Percentiles rank a stretch among this genome's conserved stretches.
Evolutionary conservation across 495 filamentous ascomycete genomes (phyloP).

Genomic region (Massariosphaeria phaeospora): DNA sequence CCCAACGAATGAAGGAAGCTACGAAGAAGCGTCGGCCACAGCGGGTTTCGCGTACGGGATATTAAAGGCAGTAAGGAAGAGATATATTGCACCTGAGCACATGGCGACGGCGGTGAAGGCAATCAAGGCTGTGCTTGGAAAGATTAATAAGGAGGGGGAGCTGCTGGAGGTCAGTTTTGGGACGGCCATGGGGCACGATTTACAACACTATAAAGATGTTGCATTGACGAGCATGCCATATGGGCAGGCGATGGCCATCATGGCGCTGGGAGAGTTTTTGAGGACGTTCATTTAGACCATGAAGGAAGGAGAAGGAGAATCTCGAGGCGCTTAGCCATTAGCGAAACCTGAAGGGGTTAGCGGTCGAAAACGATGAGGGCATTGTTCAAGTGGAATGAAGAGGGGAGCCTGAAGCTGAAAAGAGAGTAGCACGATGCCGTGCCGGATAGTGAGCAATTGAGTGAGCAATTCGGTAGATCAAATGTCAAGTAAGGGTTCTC

Average conservation of each 20-base stretch:
- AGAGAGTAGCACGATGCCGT: no score
- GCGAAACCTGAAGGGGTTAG: no score
- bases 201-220: constrained; percentile 68
- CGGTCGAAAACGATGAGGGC: no score
- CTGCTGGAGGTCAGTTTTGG: constrained; percentile 67
- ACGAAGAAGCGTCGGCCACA: constrained; percentile 66
- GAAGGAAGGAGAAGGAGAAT: not conserved
- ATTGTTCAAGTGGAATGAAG: no score
- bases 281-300: constrained; percentile 49
- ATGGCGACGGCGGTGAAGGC: constrained; percentile 54
- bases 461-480: no score
- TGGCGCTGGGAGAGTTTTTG: constrained; percentile 63
- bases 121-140: constrained; percentile 54
- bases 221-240: constrained; percentile 69
- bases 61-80: constrained; percentile 61
- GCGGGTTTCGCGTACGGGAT: constrained; percentile 73
- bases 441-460: no score
- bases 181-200: constrained; percentile 61
- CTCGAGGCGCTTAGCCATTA: no score
- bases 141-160: constrained; percentile 58
- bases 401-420: no score
- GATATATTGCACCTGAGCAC: constrained; percentile 55
- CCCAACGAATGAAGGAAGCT: constrained; percentile 54
- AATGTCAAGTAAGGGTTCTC: no score
- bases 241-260: constrained; percentile 72